Evolutionary conservation across 2,329 filamentous ascomycete species (phyloP).

Genomic region (Talaromyces sp.): DNA sequence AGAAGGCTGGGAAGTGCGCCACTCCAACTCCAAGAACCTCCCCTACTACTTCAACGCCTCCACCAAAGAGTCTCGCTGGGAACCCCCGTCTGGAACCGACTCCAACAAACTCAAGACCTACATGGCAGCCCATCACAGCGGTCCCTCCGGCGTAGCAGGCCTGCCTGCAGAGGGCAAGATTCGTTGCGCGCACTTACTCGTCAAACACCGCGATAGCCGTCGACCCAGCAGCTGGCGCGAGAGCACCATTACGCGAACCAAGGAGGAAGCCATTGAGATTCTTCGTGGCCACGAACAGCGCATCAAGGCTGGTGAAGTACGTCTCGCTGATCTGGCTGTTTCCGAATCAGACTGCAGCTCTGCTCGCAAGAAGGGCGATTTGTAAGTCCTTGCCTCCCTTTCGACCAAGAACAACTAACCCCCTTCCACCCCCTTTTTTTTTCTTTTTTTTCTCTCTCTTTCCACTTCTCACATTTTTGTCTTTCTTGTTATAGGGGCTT

Average conservation of each 20-base stretch:
- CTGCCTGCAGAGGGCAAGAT: slow-evolving; percentile 74
- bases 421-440: too few species aligned
- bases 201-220: slow-evolving; percentile 88
- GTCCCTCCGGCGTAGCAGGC: slow-evolving; percentile 37
- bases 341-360: slow-evolving; percentile 95
- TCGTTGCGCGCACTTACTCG: slow-evolving; percentile 83
- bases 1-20: slow-evolving; percentile 88
- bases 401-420: background rate
- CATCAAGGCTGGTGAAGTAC: slow-evolving; percentile 68
- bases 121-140: slow-evolving; percentile 85
- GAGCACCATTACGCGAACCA: slow-evolving; percentile 79
- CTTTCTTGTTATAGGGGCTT: slow-evolving; percentile 61
- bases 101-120: slow-evolving; percentile 89
- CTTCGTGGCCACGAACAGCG: slow-evolving; percentile 71
- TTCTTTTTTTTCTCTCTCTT: background rate
- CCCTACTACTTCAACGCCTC: slow-evolving; percentile 95
- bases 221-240: slow-evolving; percentile 92
- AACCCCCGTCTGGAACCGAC: slow-evolving; percentile 83
- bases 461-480: background rate
- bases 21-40: slow-evolving; percentile 97
- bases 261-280: slow-evolving; percentile 80
- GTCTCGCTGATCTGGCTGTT: slow-evolving; percentile 78
- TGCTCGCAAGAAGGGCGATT: slow-evolving; percentile 86
- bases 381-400: slow-evolving; percentile 52
- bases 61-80: slow-evolving; percentile 91